Conservation (phyloP, 306 rosid species). For the Hippophae rhamnoides region DNA sequence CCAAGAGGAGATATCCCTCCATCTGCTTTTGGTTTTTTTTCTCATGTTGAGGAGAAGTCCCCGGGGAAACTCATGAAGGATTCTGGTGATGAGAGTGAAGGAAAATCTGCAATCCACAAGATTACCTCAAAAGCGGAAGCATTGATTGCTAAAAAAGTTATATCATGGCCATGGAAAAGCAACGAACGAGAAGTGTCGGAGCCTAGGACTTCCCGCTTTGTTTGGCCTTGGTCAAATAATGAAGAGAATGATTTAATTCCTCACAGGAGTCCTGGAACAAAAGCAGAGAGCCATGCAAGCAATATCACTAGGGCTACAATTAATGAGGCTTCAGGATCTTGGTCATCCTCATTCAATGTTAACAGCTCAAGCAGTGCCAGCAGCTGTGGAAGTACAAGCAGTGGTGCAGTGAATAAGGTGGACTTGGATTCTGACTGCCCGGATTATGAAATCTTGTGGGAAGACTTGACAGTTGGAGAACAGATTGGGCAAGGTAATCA, state of each 20-base stretch:
- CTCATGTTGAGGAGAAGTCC: slow-evolving; percentile 48
- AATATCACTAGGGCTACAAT: slow-evolving; percentile 47
- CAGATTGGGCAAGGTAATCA: slow-evolving; percentile 89
- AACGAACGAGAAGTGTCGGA: slow-evolving; percentile 60
- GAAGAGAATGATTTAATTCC: slow-evolving; percentile 51
- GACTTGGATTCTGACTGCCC: slow-evolving; percentile 76
- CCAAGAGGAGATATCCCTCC: slow-evolving; percentile 68
- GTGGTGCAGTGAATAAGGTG: slow-evolving; percentile 60
- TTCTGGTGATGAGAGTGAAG: slow-evolving; percentile 61
- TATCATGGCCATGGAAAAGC: slow-evolving; percentile 88
- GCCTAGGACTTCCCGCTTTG: slow-evolving; percentile 30
- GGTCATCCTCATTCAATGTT: slow-evolving; percentile 66
- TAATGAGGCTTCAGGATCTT: slow-evolving; percentile 67
- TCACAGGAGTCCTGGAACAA: slow-evolving; percentile 34
- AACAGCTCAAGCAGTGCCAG: slow-evolving; percentile 97
- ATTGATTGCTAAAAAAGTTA: slow-evolving; percentile 77
- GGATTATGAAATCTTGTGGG: slow-evolving; percentile 98
- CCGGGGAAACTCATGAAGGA: slow-evolving; percentile 48
- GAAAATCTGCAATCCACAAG: slow-evolving; percentile 55
- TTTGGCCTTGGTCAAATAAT: slow-evolving; percentile 52
- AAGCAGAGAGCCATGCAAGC: slow-evolving; percentile 43
- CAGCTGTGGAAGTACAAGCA: slow-evolving; percentile 89
- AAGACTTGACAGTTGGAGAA: slow-evolving; percentile 85
- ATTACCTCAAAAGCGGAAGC: slow-evolving; percentile 68
- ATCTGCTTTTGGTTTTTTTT: slow-evolving; percentile 45